Percentiles rank a stretch among this genome's conserved stretches.
phyloP scores from a whole-genome alignment of 768 basidiomycete species.

The Phlebiopsis gigantea region DNA sequence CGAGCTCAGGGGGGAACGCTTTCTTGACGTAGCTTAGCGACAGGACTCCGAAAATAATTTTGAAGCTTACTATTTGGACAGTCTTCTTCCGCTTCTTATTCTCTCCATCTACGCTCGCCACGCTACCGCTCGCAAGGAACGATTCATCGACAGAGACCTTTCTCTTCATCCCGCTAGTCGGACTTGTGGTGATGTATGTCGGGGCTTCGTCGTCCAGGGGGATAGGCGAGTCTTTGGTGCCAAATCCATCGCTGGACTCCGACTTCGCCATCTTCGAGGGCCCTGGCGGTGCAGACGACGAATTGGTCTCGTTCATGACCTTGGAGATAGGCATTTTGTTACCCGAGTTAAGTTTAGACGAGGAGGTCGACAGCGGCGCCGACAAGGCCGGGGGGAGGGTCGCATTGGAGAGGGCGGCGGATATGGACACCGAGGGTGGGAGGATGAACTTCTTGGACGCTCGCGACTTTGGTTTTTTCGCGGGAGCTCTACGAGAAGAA shows the following conservation, averaged over 20 bases:
- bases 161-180: slow-evolving; percentile 15
- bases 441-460: slow-evolving; percentile 31
- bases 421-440: slow-evolving; percentile 23
- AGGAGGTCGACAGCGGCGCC: slow-evolving; percentile 11
- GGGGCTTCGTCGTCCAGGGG: slow-evolving; percentile 38
- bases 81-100: slow-evolving; percentile 61
- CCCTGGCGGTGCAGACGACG: slow-evolving; percentile 5
- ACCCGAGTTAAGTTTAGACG: not conserved
- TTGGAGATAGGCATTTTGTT: not conserved
- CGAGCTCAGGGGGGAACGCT: slow-evolving; percentile 69
- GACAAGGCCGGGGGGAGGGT: slow-evolving; percentile 14
- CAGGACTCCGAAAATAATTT: not conserved
- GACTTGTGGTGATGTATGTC: not conserved
- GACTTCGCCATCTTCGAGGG: slow-evolving; percentile 21
- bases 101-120: slow-evolving; percentile 4
- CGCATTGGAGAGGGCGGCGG: slow-evolving; percentile 22
- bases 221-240: slow-evolving; percentile 50
- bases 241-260: slow-evolving; percentile 19
- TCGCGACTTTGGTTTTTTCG: slow-evolving; percentile 71
- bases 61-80: slow-evolving; percentile 53
- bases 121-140: slow-evolving; percentile 6
- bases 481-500: slow-evolving; percentile 34
- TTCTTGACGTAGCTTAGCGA: slow-evolving; percentile 26
- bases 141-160: slow-evolving; percentile 14
- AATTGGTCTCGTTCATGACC: slow-evolving; percentile 11